Evolutionary conservation across 805 yeast genomes (phyloP).

Genomic region (Metschnikowia dekortorum): DNA sequence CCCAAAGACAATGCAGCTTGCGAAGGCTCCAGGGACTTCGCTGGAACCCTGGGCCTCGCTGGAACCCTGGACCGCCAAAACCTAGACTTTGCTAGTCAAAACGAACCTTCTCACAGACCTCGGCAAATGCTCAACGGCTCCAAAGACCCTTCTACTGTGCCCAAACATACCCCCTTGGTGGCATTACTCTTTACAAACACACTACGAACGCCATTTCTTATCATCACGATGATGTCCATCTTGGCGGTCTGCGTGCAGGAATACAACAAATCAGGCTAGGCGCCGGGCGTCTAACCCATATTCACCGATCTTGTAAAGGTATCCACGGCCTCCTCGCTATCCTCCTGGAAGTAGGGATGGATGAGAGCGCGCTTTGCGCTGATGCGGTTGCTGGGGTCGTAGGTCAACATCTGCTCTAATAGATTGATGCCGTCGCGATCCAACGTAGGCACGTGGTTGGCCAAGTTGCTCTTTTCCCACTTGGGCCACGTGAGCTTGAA

Average conservation of each 20-base stretch:
- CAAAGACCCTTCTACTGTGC: no score
- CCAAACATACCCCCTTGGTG: no score
- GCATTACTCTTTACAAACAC: background rate
- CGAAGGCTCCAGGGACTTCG: no score
- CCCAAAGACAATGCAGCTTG: no score
- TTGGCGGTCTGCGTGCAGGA: background rate
- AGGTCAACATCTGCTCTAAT: conserved; percentile 71
- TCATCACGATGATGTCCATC: conserved; percentile 2
- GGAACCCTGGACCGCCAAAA: no score
- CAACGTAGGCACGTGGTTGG: conserved; percentile 69
- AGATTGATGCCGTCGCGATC: conserved; percentile 83
- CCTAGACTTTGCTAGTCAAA: no score
- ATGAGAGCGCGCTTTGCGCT: conserved; percentile 89
- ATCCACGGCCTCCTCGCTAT: conserved; percentile 27
- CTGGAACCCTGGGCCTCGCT: no score
- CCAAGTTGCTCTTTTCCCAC: conserved; percentile 71
- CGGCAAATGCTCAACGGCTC: no score
- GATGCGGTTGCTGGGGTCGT: conserved; percentile 90
- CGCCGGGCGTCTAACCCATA: conserved; percentile 27
- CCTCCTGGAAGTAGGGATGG: conserved; percentile 82
- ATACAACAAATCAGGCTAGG: background rate
- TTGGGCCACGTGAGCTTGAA: conserved; percentile 91
- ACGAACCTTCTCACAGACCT: no score
- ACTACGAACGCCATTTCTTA: background rate
- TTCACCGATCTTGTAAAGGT: conserved; percentile 30